Percentiles rank a stretch among this genome's conserved stretches.
Evolutionary conservation across 352 stramenopile genomes (phyloP).

Genomic region (Pythium myriotylum): DNA sequence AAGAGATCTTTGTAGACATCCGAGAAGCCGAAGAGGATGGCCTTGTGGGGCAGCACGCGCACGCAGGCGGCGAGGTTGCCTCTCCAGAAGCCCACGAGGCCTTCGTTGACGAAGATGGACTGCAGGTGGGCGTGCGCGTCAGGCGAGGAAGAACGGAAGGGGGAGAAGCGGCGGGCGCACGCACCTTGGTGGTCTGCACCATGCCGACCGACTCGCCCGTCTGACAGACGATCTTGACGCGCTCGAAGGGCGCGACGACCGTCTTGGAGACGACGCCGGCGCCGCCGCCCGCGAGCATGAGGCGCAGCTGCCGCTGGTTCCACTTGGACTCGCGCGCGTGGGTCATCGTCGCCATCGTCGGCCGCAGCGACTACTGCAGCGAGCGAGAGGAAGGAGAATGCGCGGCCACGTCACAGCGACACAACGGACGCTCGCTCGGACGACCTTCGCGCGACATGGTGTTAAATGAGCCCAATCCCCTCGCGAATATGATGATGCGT

Average conservation of each 20-base stretch:
- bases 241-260: constrained; percentile 79
- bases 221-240: constrained; percentile 87
- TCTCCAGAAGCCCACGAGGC: constrained; percentile 70
- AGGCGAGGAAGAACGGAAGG: too few relatives aligned
- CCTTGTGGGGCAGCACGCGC: constrained; percentile 80
- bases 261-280: constrained; percentile 81
- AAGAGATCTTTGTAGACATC: constrained; percentile 88
- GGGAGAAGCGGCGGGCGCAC: neutral
- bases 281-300: constrained; percentile 71
- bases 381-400: neutral
- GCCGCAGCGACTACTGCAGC: constrained; percentile 25
- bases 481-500: neutral
- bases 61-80: constrained; percentile 78
- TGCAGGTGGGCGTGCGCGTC: neutral
- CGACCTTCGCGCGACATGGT: constrained; percentile 32
- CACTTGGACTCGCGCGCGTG: constrained; percentile 32
- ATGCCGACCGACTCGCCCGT: constrained; percentile 78
- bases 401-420: constrained; percentile 19
- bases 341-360: constrained; percentile 5
- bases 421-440: neutral
- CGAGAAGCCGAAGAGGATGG: constrained; percentile 82
- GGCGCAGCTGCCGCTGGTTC: constrained; percentile 64
- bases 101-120: constrained; percentile 61
- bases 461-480: neutral
- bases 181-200: constrained; percentile 57